phyloP scores from a whole-genome alignment of 352 stramenopile genomes.

The Phytophthora ramorum region DNA sequence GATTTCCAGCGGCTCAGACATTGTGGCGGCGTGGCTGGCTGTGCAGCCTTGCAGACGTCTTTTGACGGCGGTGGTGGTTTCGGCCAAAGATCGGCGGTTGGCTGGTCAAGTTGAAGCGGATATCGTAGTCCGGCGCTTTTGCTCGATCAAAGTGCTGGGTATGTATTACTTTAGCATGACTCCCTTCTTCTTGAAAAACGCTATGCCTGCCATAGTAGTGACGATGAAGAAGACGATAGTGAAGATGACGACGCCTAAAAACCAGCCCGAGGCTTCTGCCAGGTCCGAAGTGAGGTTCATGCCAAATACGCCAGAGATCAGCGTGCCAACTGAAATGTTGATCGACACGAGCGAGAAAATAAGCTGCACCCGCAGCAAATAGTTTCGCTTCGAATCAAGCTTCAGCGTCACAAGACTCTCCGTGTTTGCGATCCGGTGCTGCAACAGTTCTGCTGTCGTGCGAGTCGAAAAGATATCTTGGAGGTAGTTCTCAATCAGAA shows the following conservation, averaged over 20 bases:
- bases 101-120: conserved; percentile 13
- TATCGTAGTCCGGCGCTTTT: neutral
- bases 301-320: conserved; percentile 41
- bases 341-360: conserved; percentile 45
- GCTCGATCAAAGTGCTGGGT: no score
- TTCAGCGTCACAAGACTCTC: conserved; percentile 75
- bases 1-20: conserved; percentile 22
- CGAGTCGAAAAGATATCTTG: conserved; percentile 77
- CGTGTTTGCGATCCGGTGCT: conserved; percentile 72
- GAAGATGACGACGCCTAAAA: conserved; percentile 43
- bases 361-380: conserved; percentile 47
- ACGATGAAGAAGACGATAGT: conserved; percentile 40
- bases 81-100: conserved; percentile 13
- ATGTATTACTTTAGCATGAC: conserved; percentile 34
- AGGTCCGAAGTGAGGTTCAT: conserved; percentile 46
- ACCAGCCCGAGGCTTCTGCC: conserved; percentile 32
- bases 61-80: conserved; percentile 18
- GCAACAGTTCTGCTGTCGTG: conserved; percentile 63
- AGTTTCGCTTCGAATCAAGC: conserved; percentile 76
- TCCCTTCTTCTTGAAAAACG: conserved; percentile 37
- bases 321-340: conserved; percentile 39
- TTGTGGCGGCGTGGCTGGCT: conserved; percentile 1
- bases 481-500: conserved; percentile 73
- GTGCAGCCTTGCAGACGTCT: conserved; percentile 8
- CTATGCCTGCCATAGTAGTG: conserved; percentile 25